Evolutionary conservation across 2,329 filamentous ascomycete genomes (phyloP).

Genomic region (Dactylella cylindrospora): DNA sequence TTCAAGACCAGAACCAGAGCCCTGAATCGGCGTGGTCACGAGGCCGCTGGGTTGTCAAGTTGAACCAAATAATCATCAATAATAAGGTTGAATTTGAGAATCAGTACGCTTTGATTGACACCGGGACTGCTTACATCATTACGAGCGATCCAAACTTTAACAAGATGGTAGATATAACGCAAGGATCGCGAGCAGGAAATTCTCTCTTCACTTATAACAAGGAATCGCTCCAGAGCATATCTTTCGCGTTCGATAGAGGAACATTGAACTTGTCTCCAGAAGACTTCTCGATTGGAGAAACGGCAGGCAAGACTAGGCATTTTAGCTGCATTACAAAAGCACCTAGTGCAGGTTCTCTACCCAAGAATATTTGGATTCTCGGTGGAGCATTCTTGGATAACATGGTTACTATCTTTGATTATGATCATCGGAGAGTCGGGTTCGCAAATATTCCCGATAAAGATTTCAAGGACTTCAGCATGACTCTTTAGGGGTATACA

Average conservation of each 20-base stretch:
- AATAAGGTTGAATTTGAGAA: too few species aligned
- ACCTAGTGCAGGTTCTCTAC: neutral
- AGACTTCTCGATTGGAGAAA: neutral
- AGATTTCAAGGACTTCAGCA: too few species aligned
- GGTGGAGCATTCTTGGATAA: slow-evolving; percentile 52
- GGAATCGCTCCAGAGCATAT: neutral
- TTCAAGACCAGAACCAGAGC: too few species aligned
- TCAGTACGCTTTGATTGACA: neutral
- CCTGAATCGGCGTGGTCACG: too few species aligned
- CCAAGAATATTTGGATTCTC: neutral
- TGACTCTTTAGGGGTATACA: too few species aligned
- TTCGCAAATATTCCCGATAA: slow-evolving; percentile 27
- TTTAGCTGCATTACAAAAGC: too few species aligned
- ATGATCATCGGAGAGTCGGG: slow-evolving; percentile 1
- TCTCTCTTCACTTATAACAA: too few species aligned
- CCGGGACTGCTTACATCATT: neutral
- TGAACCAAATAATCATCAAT: too few species aligned
- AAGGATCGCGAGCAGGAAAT: too few species aligned
- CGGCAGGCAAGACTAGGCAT: neutral
- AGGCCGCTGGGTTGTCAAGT: too few species aligned
- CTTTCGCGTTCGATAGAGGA: neutral
- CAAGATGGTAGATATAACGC: neutral
- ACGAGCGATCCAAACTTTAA: neutral
- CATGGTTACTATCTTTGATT: slow-evolving; percentile 48
- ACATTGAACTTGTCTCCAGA: neutral